These are phyloP conservation scores for Glebionis coronaria DNA, from an alignment of 129 eudicot species.

Conservation along the genomic window DNA sequence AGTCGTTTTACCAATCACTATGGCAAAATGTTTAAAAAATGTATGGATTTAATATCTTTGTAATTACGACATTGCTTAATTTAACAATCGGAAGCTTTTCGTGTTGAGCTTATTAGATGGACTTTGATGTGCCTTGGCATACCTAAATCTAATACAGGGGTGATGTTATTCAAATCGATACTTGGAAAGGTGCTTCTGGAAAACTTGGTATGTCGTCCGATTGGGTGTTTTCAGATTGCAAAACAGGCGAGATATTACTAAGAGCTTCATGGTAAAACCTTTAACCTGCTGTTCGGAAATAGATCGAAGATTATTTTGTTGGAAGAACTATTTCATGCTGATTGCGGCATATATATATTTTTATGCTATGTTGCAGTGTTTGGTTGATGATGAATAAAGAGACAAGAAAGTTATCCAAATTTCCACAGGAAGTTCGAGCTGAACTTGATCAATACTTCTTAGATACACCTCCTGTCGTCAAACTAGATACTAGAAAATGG, in stretches of 20 bases:
- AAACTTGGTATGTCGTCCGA: conserved; percentile 74
- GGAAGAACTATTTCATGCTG: not conserved
- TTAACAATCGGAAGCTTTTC: not conserved
- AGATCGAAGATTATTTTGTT: too few species aligned
- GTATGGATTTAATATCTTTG: too few species aligned
- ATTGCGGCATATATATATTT: not conserved
- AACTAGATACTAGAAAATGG: conserved; percentile 50
- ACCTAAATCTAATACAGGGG: conserved; percentile 45
- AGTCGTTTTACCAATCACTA: too few species aligned
- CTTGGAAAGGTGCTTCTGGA: conserved; percentile 75
- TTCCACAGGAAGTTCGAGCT: conserved; percentile 70
- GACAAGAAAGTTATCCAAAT: conserved; percentile 65
- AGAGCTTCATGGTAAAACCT: conserved; percentile 68
- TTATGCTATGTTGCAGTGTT: conserved; percentile 30
- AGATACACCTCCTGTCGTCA: conserved; percentile 52
- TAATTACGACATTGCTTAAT: too few species aligned
- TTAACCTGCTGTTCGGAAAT: too few species aligned
- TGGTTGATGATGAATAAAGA: conserved; percentile 79
- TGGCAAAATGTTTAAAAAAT: too few species aligned
- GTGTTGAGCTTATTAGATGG: not conserved
- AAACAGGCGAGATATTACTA: conserved; percentile 54
- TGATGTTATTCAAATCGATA: conserved; percentile 81
- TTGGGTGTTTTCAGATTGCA: conserved; percentile 64
- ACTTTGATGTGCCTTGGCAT: not conserved
- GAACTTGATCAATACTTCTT: conserved; percentile 49